A percentile compares a stretch with the other conserved stretches of the same genome.
These are phyloP conservation scores for Anthracocystis walkeri DNA, from an alignment of 1,284 basidiomycete species.

Conservation along the genomic window DNA sequence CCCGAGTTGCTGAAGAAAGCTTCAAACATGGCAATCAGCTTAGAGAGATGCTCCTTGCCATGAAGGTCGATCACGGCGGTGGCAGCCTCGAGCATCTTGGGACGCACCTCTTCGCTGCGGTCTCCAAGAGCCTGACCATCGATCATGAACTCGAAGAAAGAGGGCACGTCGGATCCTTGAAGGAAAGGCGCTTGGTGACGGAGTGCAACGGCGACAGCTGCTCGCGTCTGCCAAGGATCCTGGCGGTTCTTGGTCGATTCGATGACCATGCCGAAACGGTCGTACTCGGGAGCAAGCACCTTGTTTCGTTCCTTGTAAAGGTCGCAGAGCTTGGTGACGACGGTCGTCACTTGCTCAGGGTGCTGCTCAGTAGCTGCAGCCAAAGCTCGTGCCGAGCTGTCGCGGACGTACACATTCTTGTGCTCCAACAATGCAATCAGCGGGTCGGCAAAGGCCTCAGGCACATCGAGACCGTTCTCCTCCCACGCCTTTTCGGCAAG, in stretches of 20 bases:
- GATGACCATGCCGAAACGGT: conserved; percentile 84
- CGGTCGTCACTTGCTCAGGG: conserved; percentile 77
- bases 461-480: conserved; percentile 92
- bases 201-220: conserved; percentile 81
- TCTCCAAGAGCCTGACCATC: conserved; percentile 88
- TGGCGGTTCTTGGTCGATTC: conserved; percentile 85
- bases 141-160: conserved; percentile 90
- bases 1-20: conserved; percentile 75
- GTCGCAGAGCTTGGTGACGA: conserved; percentile 74
- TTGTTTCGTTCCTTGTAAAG: conserved; percentile 90
- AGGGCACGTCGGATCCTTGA: conserved; percentile 77
- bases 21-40: conserved; percentile 88
- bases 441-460: conserved; percentile 77
- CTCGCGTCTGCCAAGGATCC: conserved; percentile 91
- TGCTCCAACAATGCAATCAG: conserved; percentile 82
- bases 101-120: conserved; percentile 82
- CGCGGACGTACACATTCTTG: conserved; percentile 83
- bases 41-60: conserved; percentile 80
- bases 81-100: conserved; percentile 87
- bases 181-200: conserved; percentile 79
- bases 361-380: conserved; percentile 82
- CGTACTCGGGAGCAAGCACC: conserved; percentile 75
- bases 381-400: conserved; percentile 79
- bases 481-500: conserved; percentile 90
- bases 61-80: conserved; percentile 85